Percentiles rank a stretch among this genome's conserved stretches.
Evolutionary conservation across 2,329 filamentous ascomycete species (phyloP).

Genomic region (Colletotrichum orchidophilum): DNA sequence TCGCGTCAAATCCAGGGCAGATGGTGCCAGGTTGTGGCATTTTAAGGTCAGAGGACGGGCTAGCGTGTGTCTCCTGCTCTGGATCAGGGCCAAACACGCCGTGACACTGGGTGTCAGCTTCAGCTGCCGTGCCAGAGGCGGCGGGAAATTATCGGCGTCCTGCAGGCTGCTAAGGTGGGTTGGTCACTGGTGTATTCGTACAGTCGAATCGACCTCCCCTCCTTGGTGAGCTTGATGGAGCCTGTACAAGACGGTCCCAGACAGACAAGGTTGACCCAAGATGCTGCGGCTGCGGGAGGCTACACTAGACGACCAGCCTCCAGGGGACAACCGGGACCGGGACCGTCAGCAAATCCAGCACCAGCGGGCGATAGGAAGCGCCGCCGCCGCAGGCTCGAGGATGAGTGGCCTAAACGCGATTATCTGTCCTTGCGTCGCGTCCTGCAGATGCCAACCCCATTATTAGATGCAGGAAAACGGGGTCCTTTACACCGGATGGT

Average conservation of each 20-base stretch:
- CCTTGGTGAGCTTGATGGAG: not conserved
- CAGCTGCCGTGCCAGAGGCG: not conserved
- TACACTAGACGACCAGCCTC: conserved; percentile 14
- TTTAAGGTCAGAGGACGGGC: not conserved
- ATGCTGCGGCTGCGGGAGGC: conserved; percentile 18
- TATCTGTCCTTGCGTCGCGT: conserved; percentile 5
- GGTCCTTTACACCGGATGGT: not conserved
- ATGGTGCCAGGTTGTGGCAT: not conserved
- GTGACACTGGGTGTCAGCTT: not conserved
- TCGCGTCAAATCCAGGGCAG: not conserved
- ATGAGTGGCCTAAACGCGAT: not conserved
- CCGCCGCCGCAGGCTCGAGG: not conserved
- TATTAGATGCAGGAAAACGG: conserved; percentile 12
- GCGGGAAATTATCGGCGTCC: conserved; percentile 13
- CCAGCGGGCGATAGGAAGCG: not conserved
- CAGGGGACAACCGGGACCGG: not conserved
- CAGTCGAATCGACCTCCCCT: not conserved
- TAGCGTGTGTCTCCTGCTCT: conserved; percentile 8
- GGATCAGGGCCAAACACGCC: not conserved
- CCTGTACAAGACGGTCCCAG: not conserved
- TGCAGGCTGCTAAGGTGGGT: not conserved
- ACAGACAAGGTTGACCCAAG: conserved; percentile 27
- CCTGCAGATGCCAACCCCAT: conserved; percentile 23
- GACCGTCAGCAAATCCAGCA: not conserved
- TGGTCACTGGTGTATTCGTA: no score